Conservation (phyloP, 305 asterid species). For the Fraxinus paxiana region DNA sequence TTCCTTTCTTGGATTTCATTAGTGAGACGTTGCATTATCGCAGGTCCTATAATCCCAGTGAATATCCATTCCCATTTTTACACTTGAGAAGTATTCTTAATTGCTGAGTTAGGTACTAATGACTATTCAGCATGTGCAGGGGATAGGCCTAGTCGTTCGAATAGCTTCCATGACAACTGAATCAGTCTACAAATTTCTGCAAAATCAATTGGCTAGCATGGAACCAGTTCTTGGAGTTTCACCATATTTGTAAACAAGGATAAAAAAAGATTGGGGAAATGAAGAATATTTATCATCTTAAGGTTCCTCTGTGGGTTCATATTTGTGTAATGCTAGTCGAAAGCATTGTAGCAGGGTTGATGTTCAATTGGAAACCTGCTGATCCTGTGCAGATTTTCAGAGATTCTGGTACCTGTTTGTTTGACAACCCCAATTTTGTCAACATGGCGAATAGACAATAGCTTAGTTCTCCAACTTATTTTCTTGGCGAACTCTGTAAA, state of each 20-base stretch:
- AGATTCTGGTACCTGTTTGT: neutral
- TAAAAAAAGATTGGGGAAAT: neutral
- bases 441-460: neutral
- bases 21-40: neutral
- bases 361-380: neutral
- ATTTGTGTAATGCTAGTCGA: neutral
- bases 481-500: neutral
- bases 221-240: constrained; percentile 72
- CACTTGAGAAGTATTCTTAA: neutral
- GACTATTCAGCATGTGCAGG: constrained; percentile 36
- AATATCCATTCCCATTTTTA: neutral
- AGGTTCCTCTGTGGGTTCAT: neutral
- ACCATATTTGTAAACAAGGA: constrained; percentile 44
- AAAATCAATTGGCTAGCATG: constrained; percentile 56
- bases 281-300: neutral
- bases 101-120: neutral
- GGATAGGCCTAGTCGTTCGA: constrained; percentile 61
- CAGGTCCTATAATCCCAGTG: neutral
- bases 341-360: neutral
- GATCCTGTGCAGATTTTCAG: neutral
- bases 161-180: constrained; percentile 79
- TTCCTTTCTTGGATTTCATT: neutral
- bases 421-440: neutral
- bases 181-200: constrained; percentile 69
- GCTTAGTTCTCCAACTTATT: neutral